These are phyloP conservation scores for Botrytis cinerea DNA, from an alignment of 2,329 filamentous ascomycete genomes.

Conservation along the genomic window DNA sequence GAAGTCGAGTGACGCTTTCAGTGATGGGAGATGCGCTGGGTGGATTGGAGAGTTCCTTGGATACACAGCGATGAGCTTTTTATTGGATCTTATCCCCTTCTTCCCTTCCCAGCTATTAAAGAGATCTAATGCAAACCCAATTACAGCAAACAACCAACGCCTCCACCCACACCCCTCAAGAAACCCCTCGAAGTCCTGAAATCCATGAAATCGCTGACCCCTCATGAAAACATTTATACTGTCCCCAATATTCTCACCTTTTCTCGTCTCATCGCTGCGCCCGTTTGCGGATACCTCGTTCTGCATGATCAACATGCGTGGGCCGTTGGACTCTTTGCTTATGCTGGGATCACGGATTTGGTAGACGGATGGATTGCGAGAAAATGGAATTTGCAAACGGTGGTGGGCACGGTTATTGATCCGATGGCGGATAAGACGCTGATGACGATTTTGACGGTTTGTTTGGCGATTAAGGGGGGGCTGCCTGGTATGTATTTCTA, in stretches of 20 bases:
- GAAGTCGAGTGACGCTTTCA: not conserved
- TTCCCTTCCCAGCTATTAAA: not conserved
- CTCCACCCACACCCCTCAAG: conserved; percentile 27
- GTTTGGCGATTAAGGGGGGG: conserved; percentile 77
- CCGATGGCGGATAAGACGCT: conserved; percentile 96
- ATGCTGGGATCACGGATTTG: conserved; percentile 87
- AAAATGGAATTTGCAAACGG: conserved; percentile 83
- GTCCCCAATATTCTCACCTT: conserved; percentile 93
- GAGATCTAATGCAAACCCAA: not conserved
- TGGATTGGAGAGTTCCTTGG: not conserved
- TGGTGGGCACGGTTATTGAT: conserved; percentile 91
- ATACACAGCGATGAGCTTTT: not conserved
- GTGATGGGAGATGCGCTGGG: not conserved
- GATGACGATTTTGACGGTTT: conserved; percentile 90
- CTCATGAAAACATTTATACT: conserved; percentile 92
- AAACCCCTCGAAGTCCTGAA: conserved; percentile 32
- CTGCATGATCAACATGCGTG: conserved; percentile 77
- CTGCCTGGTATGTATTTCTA: conserved; percentile 65
- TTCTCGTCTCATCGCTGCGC: conserved; percentile 79
- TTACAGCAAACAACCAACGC: not conserved
- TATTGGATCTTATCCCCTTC: not conserved
- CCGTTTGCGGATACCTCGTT: conserved; percentile 84
- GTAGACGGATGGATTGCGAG: conserved; percentile 94
- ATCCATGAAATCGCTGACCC: conserved; percentile 38
- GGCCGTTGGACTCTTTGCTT: conserved; percentile 84